Percentiles rank a stretch among this genome's conserved stretches.
Conservation (phyloP, 176 grass and related monocot species). For the Avena eriantha region DNA sequence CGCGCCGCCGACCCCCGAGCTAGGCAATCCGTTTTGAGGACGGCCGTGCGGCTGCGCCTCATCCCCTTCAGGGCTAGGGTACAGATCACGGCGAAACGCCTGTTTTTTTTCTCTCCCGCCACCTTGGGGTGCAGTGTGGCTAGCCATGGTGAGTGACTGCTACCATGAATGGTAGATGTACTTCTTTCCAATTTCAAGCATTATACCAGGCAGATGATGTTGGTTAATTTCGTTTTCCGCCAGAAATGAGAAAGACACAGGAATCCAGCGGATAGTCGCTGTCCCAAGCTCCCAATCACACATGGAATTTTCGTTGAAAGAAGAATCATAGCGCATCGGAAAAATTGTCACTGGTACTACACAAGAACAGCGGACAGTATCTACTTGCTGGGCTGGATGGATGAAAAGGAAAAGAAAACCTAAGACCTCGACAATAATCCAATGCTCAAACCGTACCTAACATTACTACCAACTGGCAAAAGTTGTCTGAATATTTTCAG, state of each 20-base stretch:
- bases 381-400: not conserved
- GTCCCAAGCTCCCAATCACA: not conserved
- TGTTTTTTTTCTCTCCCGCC: not conserved
- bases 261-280: not conserved
- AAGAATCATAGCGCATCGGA: not conserved
- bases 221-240: not conserved
- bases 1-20: not conserved
- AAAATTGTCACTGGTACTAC: not conserved
- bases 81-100: not conserved
- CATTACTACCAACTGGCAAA: not conserved
- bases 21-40: not conserved
- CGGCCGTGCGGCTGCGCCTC: not conserved
- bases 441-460: too few relatives aligned
- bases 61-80: not conserved
- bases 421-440: not conserved
- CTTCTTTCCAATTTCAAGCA: not conserved
- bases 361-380: not conserved
- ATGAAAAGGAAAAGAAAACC: not conserved
- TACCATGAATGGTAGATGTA: not conserved
- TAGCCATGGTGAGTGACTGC: not conserved
- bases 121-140: not conserved
- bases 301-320: not conserved
- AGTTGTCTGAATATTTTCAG: conserved; percentile 1
- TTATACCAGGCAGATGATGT: not conserved
- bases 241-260: not conserved